A percentile compares a stretch with the other conserved stretches of the same genome.
These are phyloP conservation scores for Aspergillus leporis DNA, from an alignment of 495 filamentous ascomycete genomes.

Conservation along the genomic window DNA sequence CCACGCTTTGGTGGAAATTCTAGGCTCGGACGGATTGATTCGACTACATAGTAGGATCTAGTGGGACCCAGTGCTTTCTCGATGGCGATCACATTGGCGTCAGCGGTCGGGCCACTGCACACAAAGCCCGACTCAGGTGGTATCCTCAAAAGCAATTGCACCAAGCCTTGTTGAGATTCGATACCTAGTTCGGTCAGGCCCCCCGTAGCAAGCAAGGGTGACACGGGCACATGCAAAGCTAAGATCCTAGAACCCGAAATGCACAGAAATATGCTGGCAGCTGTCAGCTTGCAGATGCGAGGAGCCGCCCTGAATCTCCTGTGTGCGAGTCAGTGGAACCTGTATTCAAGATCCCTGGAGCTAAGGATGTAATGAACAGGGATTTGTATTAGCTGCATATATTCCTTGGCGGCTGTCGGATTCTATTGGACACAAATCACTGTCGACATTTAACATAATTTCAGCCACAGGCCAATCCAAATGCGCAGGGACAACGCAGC, in stretches of 20 bases:
- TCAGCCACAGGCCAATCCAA: conserved; percentile 35
- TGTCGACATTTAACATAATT: conserved; percentile 32
- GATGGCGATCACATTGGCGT: conserved; percentile 3
- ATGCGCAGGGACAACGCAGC: conserved; percentile 17
- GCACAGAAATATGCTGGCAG: conserved; percentile 20
- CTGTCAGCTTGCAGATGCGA: conserved; percentile 34
- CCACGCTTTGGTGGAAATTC: background rate
- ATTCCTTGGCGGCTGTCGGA: conserved; percentile 22
- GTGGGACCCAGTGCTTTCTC: background rate
- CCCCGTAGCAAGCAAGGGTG: conserved; percentile 8
- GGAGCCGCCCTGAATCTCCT: conserved; percentile 24
- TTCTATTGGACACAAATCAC: conserved; percentile 33
- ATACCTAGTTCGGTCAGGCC: background rate
- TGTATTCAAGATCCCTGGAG: conserved; percentile 13
- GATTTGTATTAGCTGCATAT: conserved; percentile 38
- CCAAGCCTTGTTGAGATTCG: background rate
- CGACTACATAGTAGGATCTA: background rate
- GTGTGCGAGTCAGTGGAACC: conserved; percentile 24
- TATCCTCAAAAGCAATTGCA: conserved; percentile 4
- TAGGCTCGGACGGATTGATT: conserved; percentile 10
- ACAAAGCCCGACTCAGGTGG: background rate
- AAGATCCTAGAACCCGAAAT: conserved; percentile 9
- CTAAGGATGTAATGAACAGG: conserved; percentile 20
- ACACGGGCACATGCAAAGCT: conserved; percentile 9
- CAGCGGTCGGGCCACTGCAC: conserved; percentile 1